phyloP scores from a whole-genome alignment of 192 early-diverging fungal genomes.

The Coemansia asiatica region DNA sequence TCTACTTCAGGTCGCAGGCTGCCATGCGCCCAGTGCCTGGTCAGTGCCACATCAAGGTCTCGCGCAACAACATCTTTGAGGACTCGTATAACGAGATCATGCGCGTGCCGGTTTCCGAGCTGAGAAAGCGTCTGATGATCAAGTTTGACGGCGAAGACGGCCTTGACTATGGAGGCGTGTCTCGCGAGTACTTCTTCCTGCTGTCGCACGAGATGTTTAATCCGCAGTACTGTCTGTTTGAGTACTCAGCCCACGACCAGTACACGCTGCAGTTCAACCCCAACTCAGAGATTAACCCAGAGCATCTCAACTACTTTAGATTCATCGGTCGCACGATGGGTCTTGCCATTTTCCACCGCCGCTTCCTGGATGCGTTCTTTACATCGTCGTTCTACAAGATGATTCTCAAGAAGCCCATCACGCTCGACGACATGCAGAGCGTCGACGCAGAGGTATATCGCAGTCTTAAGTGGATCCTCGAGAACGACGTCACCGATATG shows the following conservation, averaged over 20 bases:
- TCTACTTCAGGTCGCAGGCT: constrained; percentile 94
- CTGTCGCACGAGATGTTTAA: constrained; percentile 99
- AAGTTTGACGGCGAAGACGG: constrained; percentile 99
- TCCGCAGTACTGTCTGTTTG: constrained; percentile 93
- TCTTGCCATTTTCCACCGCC: constrained; percentile 94
- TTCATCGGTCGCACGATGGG: constrained; percentile 98
- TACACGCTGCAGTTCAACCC: constrained; percentile 99
- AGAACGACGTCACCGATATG: constrained; percentile 86
- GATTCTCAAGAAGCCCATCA: constrained; percentile 87
- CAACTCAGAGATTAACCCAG: constrained; percentile 90
- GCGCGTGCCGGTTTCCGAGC: constrained; percentile 83
- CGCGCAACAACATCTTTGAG: constrained; percentile 88
- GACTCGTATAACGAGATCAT: constrained; percentile 95
- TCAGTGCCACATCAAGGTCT: constrained; percentile 91
- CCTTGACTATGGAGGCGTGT: constrained; percentile 96
- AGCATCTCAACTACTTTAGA: constrained; percentile 97
- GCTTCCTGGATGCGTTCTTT: constrained; percentile 96
- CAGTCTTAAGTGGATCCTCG: constrained; percentile 92
- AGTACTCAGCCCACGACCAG: constrained; percentile 97
- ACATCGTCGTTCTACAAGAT: constrained; percentile 96
- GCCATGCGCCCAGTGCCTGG: constrained; percentile 84
- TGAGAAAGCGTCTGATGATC: constrained; percentile 97
- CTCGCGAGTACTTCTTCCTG: constrained; percentile 97
- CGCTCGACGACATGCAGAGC: constrained; percentile 89
- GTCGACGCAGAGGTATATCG: constrained; percentile 91